Evolutionary conservation across 495 filamentous ascomycete genomes (phyloP), one percentile per base, ranked within the genome.

Genomic region (Rhizodiscina lignyota): DNA sequence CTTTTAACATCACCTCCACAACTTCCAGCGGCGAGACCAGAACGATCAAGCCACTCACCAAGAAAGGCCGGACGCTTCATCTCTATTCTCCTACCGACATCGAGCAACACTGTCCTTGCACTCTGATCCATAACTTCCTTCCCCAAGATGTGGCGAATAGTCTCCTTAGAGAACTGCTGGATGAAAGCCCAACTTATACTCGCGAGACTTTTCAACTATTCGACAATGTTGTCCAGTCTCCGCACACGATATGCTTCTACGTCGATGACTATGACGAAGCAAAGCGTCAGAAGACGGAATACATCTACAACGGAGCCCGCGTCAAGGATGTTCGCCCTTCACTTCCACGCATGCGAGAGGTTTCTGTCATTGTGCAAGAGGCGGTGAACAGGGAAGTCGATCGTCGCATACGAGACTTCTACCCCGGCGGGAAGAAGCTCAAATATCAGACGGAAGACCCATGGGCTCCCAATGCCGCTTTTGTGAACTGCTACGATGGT

Each of bases 401-500:
- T 21, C 59, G 55, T 12, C 74, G 81, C 11, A 83, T 83, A 39
- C 59, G 60, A 13, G 60, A 65, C 5, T 57, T 63, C 23, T 77
- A 84, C 39, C 64, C 71, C 0, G 59, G 56, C 8, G 70, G 74
- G 13, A 64, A 70, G 51, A 93, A 85, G 52, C 67, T 92, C 38
- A 76, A 65, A 40, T 74, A 80, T 44, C 84, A 92, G 43, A 77
- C 76, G 1, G 63, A 80, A 0, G 45, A 68, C 2, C 56, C 63
- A 1, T 94, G 89, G 86, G 61, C 52, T 20, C 78, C 86, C 5
- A 97, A 94, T 44, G 83, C 83, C 0, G 83, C 85, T 0, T 83
- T 94, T 42, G 85, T 93, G 0, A 97, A 97, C 49, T 87, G 82
- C 56, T 97, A 97, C 49, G 59, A 73, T 40, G 85, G 86, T 0